Evolutionary conservation across 78 protist genomes (phyloP), one percentile per base, ranked within the genome.

Genomic region (Polysphondylium violaceum): DNA sequence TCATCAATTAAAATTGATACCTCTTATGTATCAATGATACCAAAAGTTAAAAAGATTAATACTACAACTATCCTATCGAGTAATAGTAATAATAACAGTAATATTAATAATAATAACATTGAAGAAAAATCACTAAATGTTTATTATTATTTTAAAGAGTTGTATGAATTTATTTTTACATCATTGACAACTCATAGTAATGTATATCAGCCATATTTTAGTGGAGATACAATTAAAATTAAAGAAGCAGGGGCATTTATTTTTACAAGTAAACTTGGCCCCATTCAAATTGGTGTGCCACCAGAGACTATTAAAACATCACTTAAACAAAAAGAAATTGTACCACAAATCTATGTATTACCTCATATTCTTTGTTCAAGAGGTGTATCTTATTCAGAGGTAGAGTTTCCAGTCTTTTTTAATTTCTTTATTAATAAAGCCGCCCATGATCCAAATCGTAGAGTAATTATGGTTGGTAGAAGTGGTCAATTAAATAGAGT

Each of bases 291-390:
- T 29, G 95, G 97, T 29, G 63, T 90, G 0, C 97, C 97, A 21
- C 97, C 97, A 7, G 97, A 95, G 60, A 86, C 95, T 2, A 86
- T 95, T 33, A 95, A 95, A 76, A 86, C 74, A 3, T 85, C 88
- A 21, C 53, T 87, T 25, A 74, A 56, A 29, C 50, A 58, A 25
- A 44, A 55, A 1, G 35, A 16, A 1, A 50, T 58, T 19, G 92
- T 92, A 14, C 95, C 92, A 21, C 73, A 59, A 41, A 50, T 71
- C 63, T 88, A 64, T 16, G 86, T 88, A 14, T 17, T 61, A 5
- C 74, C 77, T 17, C 92, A 73, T 35, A 41, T 60, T 9, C 68
- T 92, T 53, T 55, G 56, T 12, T 61, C 95, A 36, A 29, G 41
- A 5, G 87, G 74, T 71, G 79, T 92, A 9, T 67, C 74, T 40